phyloP scores from a whole-genome alignment of 345 rosid species.

The Populus simonii region DNA sequence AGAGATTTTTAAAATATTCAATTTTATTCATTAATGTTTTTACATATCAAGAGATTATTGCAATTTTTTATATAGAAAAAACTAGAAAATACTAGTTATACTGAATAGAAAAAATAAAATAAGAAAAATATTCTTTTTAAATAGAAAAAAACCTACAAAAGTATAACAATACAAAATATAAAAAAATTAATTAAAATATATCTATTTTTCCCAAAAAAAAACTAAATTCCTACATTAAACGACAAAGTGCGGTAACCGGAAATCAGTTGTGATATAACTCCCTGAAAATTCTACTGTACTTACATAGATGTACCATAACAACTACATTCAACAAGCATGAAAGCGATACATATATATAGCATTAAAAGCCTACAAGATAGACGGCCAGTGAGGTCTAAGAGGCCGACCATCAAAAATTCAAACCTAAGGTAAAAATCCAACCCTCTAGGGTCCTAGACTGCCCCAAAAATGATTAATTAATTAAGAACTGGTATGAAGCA shows the following conservation, averaged over 20 bases:
- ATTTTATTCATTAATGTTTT: no score
- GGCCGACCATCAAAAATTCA: background rate
- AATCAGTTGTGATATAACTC: background rate
- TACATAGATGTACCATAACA: background rate
- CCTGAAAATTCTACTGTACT: background rate
- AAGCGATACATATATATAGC: background rate
- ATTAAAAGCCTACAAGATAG: background rate
- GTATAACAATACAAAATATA: no score
- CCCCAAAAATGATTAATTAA: background rate
- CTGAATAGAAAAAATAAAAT: no score
- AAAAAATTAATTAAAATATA: no score
- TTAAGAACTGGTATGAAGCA: constrained; percentile 28
- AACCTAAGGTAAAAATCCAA: background rate
- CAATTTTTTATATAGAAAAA: no score
- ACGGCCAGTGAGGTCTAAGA: background rate
- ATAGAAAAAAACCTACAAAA: no score
- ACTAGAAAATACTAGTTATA: no score
- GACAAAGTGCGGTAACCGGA: background rate
- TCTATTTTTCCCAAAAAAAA: no score
- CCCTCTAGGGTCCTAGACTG: background rate
- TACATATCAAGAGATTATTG: no score
- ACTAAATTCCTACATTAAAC: no score
- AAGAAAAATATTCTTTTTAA: no score
- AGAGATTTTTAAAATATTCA: no score
- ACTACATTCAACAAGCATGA: background rate